phyloP scores from a whole-genome alignment of 2,329 filamentous ascomycete species.

The Calonectria pseudoturangicola region DNA sequence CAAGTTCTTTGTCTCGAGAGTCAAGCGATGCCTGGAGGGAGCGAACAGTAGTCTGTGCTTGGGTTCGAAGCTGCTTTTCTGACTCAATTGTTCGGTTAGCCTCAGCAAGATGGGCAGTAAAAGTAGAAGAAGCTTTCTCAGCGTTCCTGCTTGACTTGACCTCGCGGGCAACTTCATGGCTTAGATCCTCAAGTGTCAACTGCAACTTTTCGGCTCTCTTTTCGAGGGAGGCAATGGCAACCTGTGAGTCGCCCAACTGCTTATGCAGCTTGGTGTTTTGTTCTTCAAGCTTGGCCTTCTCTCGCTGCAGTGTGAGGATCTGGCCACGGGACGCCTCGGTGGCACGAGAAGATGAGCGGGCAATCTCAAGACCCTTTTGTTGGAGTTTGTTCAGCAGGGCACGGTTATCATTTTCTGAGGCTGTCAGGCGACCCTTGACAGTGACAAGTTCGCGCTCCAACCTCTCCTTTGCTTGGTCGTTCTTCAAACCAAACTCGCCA shows the following conservation, averaged over 20 bases:
- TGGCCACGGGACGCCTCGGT: constrained; percentile 89
- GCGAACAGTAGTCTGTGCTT: constrained; percentile 90
- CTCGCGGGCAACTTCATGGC: constrained; percentile 92
- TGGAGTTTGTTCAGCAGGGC: constrained; percentile 97
- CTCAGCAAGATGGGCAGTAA: constrained; percentile 89
- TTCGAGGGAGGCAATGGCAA: constrained; percentile 88
- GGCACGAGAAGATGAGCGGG: constrained; percentile 89
- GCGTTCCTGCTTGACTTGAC: constrained; percentile 92
- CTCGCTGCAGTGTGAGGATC: constrained; percentile 84
- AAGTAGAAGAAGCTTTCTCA: constrained; percentile 88
- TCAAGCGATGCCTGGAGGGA: constrained; percentile 88
- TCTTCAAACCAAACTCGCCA: constrained; percentile 90
- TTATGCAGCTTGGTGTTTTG: constrained; percentile 87
- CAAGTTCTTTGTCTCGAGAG: constrained; percentile 85
- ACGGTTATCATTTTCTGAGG: constrained; percentile 97
- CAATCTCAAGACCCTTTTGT: constrained; percentile 97
- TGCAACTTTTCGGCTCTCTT: constrained; percentile 96
- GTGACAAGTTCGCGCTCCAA: constrained; percentile 93
- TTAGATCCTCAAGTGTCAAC: constrained; percentile 91
- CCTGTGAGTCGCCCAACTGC: constrained; percentile 89
- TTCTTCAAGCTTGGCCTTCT: constrained; percentile 89
- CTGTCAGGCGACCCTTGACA: constrained; percentile 89
- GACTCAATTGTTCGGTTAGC: constrained; percentile 92
- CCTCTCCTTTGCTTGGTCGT: constrained; percentile 95
- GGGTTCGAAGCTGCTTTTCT: constrained; percentile 87